Evolutionary conservation across 306 rosid genomes (phyloP), one percentile per base, ranked within the genome.

Genomic region (Vigna trinervia): DNA sequence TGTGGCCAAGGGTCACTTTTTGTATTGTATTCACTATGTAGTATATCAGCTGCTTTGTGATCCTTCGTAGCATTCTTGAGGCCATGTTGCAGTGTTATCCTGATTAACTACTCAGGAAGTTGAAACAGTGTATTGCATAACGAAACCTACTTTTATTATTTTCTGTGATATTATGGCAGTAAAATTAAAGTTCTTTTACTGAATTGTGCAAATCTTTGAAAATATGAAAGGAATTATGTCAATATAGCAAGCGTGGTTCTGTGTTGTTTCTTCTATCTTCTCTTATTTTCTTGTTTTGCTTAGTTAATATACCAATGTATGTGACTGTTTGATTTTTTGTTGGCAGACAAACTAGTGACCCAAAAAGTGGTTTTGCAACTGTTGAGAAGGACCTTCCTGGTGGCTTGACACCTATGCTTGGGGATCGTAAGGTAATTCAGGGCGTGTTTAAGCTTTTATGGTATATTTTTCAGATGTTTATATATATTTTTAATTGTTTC

Each of bases 321-420:
- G 34, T 30, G 34, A 30, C 34, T 30, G 34, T 30, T 30, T 39
- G 53, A 76, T 23, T 64, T 71, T 59, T 22, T 71, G 56, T 85
- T 82, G 77, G 66, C 87, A 95, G 99, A 83, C 97, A 95, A 89
- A 92, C 97, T 22, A 92, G 97, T 71, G 99, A 95, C 82, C 97
- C 96, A 3, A 87, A 91, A 84, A 92, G 97, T 81, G 97, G 97
- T 85, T 95, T 92, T 85, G 99, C 99, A 65, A 92, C 99, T 11
- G 99, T 92, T 36, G 99, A 95, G 87, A 92, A 91, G 81, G 99
- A 90, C 81, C 83, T 90, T 73, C 97, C 96, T 6, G 99, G 99
- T 65, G 96, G 97, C 81, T 87, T 92, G 96, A 95, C 97, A 17
- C 97, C 97, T 43, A 92, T 95, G 99, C 99, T 95, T 73, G 97